These are phyloP conservation scores for Nicotiana sylvestris DNA, from an alignment of 257 asterid species.

Conservation along the genomic window DNA sequence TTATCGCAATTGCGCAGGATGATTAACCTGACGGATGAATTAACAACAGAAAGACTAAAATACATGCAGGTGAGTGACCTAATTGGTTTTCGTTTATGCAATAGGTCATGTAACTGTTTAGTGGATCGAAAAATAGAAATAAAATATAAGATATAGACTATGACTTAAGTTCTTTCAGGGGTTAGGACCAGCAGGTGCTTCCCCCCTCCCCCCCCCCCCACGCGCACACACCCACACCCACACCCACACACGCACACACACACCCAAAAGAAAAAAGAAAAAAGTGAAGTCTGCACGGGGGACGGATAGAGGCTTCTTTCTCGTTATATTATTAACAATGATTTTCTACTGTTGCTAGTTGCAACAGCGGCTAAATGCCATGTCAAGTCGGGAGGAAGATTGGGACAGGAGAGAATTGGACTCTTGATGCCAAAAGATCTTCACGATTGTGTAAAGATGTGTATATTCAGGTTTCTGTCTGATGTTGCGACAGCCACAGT, in stretches of 20 bases:
- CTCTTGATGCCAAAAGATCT: constrained; percentile 38
- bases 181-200: neutral
- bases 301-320: neutral
- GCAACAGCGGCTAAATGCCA: constrained; percentile 61
- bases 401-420: constrained; percentile 55
- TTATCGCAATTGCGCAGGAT: constrained; percentile 45
- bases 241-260: neutral
- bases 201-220: too few relatives aligned
- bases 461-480: constrained; percentile 39
- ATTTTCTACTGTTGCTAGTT: constrained; percentile 46
- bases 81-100: neutral
- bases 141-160: neutral
- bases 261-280: neutral
- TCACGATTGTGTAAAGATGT: constrained; percentile 32
- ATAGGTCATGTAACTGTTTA: neutral
- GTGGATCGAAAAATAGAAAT: neutral
- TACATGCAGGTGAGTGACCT: constrained; percentile 54
- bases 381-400: constrained; percentile 53
- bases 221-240: neutral
- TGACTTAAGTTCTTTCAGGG: neutral
- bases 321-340: neutral
- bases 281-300: neutral
- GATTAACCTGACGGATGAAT: constrained; percentile 78
- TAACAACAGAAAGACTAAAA: constrained; percentile 65
- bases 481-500: neutral